A percentile compares a stretch with the other conserved stretches of the same genome.
Evolutionary conservation across 1,139 yeast genomes (phyloP).

Genomic region (Pichia terricola): DNA sequence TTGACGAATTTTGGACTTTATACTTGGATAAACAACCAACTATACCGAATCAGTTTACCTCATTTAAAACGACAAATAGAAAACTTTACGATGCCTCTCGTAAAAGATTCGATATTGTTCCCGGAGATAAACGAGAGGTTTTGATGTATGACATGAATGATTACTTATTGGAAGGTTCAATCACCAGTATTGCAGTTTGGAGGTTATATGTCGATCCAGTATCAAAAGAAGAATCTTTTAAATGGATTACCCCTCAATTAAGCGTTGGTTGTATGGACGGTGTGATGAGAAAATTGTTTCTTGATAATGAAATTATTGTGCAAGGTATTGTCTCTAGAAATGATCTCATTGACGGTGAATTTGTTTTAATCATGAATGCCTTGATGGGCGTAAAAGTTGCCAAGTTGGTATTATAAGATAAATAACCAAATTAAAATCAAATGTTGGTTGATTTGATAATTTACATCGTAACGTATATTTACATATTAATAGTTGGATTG

Average conservation of each 20-base stretch:
- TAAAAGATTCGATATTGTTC: conserved; percentile 23
- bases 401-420: background rate
- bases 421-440: background rate
- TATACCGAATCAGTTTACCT: conserved; percentile 64
- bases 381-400: conserved; percentile 70
- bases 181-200: conserved; percentile 68
- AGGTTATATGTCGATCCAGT: conserved; percentile 25
- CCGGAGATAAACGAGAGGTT: conserved; percentile 50
- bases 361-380: conserved; percentile 68
- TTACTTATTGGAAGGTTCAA: conserved; percentile 73
- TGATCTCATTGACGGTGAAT: conserved; percentile 51
- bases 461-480: no score
- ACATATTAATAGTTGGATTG: no score
- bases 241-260: conserved; percentile 75
- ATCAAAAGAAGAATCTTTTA: conserved; percentile 22
- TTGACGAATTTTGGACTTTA: conserved; percentile 31
- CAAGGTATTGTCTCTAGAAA: conserved; percentile 44
- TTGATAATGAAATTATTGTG: conserved; percentile 40
- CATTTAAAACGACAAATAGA: conserved; percentile 80
- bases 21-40: conserved; percentile 49
- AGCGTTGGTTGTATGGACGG: conserved; percentile 82
- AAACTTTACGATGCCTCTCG: conserved; percentile 57
- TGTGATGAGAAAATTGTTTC: conserved; percentile 58
- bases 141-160: conserved; percentile 52
- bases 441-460: no score